These are phyloP conservation scores for Isoetes taiwanensis DNA, from an alignment of 75 land plant species.

Conservation along the genomic window DNA sequence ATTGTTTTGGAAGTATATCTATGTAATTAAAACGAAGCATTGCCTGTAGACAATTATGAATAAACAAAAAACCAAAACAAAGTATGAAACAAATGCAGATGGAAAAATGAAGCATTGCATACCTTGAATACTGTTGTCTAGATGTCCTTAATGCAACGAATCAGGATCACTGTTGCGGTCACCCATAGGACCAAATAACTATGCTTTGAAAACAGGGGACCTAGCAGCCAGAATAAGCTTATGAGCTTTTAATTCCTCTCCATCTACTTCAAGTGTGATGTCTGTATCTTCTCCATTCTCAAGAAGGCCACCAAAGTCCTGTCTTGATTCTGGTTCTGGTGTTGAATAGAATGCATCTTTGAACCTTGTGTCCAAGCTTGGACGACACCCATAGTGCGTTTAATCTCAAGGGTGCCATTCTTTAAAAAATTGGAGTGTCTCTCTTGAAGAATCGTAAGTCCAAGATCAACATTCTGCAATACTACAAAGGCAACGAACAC, in stretches of 20 bases:
- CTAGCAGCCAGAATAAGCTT: slow-evolving; percentile 1
- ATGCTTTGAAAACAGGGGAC: slow-evolving; percentile 4
- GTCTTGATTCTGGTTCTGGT: not conserved
- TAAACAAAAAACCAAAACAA: too few species aligned
- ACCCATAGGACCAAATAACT: slow-evolving; percentile 1
- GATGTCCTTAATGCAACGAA: not conserved
- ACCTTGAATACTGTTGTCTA: not conserved
- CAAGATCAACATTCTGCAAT: too few species aligned
- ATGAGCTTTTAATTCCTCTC: not conserved
- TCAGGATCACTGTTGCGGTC: not conserved
- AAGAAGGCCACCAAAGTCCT: not conserved
- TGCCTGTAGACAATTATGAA: too few species aligned
- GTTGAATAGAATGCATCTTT: not conserved
- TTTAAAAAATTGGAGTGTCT: too few species aligned
- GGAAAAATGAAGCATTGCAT: too few species aligned
- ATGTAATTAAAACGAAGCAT: too few species aligned
- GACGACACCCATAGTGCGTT: too few species aligned
- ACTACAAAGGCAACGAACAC: too few species aligned
- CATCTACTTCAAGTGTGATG: not conserved
- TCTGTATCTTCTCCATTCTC: slow-evolving; percentile 6
- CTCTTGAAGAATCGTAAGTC: too few species aligned
- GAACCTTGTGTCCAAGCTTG: not conserved
- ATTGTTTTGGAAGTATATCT: too few species aligned
- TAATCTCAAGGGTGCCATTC: not conserved
- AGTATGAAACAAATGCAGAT: too few species aligned